phyloP scores from a whole-genome alignment of 2,329 filamentous ascomycete species.

The Stachybotrys chartarum region DNA sequence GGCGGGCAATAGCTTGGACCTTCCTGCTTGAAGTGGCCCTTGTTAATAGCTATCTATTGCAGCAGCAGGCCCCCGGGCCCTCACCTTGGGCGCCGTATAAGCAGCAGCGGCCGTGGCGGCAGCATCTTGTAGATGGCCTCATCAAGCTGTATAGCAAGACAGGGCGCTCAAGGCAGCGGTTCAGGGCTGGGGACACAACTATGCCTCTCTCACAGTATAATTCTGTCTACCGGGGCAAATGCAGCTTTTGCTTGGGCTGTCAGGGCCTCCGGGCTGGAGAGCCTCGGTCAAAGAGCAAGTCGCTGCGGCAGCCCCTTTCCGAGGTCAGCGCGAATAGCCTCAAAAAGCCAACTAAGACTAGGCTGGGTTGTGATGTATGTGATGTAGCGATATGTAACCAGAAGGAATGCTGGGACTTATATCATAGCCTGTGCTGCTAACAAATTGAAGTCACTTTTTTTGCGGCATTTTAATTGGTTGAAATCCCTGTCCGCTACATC shows the following conservation, averaged over 20 bases:
- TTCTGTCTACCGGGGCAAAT: slow-evolving; percentile 4
- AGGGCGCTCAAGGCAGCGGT: background rate
- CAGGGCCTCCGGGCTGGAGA: slow-evolving; percentile 1
- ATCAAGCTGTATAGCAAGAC: background rate
- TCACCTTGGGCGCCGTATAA: slow-evolving; percentile 1
- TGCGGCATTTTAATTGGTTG: background rate
- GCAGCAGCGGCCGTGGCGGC: slow-evolving; percentile 1
- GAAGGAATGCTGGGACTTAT: slow-evolving; percentile 5
- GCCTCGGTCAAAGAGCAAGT: background rate
- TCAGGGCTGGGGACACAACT: slow-evolving; percentile 3
- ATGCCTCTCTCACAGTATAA: slow-evolving; percentile 5
- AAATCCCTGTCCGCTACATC: background rate
- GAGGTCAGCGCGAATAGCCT: no score
- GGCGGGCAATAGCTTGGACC: no score
- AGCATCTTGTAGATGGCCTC: slow-evolving; percentile 1
- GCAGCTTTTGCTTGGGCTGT: slow-evolving; percentile 1
- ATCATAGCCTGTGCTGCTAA: background rate
- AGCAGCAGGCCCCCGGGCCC: background rate
- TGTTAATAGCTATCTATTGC: slow-evolving; percentile 6
- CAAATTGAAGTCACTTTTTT: background rate
- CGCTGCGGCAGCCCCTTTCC: background rate
- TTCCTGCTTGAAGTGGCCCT: slow-evolving; percentile 7
- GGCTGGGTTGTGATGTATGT: background rate
- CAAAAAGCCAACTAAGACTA: background rate
- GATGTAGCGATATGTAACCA: slow-evolving; percentile 3